These are phyloP conservation scores for Clitopilus hobsonii DNA, from an alignment of 768 basidiomycete species.

Conservation along the genomic window DNA sequence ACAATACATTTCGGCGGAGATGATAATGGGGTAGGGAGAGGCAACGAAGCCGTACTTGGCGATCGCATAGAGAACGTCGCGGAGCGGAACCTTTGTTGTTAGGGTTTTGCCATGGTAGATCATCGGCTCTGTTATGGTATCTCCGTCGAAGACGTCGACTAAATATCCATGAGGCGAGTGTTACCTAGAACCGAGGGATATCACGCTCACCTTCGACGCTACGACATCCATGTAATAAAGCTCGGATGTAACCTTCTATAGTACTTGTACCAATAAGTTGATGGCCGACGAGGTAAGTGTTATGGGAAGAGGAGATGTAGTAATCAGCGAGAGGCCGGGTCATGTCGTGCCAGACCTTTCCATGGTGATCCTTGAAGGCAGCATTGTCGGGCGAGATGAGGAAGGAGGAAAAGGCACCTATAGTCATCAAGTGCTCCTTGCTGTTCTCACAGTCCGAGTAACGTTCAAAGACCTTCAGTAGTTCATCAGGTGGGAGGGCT, in stretches of 20 bases:
- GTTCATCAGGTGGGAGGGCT: conserved; percentile 21
- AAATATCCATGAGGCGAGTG: conserved; percentile 17
- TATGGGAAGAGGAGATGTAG: conserved; percentile 82
- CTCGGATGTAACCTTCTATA: conserved; percentile 86
- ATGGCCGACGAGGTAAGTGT: conserved; percentile 80
- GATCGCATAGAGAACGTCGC: conserved; percentile 83
- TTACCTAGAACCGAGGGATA: not conserved
- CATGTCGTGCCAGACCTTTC: conserved; percentile 64
- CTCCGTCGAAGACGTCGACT: conserved; percentile 95
- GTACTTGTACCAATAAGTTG: conserved; percentile 84
- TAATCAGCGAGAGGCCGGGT: conserved; percentile 81
- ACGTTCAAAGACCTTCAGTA: conserved; percentile 30
- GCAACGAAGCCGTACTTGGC: conserved; percentile 90
- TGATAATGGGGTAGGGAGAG: conserved; percentile 93
- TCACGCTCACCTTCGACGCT: conserved; percentile 77
- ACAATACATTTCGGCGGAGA: conserved; percentile 97
- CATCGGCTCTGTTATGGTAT: conserved; percentile 58
- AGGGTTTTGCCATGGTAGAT: conserved; percentile 94
- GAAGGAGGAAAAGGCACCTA: conserved; percentile 64
- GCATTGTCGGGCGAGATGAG: conserved; percentile 1
- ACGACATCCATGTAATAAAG: conserved; percentile 81
- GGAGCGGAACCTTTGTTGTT: conserved; percentile 78
- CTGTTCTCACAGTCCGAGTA: conserved; percentile 19
- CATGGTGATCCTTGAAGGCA: conserved; percentile 41
- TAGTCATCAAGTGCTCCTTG: conserved; percentile 29